Conservation (phyloP, 2,329 filamentous ascomycete species). For the Botrytis tulipae region DNA sequence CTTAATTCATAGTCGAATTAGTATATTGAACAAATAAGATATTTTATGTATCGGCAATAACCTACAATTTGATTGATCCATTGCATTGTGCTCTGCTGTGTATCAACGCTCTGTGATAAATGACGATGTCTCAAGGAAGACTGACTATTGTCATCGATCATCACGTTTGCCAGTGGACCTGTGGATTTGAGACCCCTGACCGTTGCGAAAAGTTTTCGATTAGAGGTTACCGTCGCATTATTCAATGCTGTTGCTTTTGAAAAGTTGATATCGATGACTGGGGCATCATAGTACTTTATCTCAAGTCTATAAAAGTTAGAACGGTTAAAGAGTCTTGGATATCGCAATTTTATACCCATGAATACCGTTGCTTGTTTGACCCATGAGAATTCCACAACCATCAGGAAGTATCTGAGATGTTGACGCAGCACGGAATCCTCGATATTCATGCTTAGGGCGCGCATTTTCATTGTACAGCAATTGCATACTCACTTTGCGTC, state of each 20-base stretch:
- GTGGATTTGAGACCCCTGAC: neutral
- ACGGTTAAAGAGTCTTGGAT: neutral
- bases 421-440: constrained; percentile 26
- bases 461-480: constrained; percentile 27
- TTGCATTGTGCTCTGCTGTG: constrained; percentile 8
- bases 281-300: neutral
- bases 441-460: constrained; percentile 25
- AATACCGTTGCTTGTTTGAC: neutral
- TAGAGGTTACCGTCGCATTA: neutral
- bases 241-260: neutral
- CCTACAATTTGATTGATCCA: constrained; percentile 19
- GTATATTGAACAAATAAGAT: neutral
- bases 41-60: neutral
- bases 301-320: constrained; percentile 6
- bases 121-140: neutral
- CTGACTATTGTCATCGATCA: neutral
- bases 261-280: neutral
- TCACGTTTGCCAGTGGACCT: neutral
- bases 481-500: constrained; percentile 24
- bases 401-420: constrained; percentile 21
- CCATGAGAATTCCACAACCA: constrained; percentile 12
- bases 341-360: neutral
- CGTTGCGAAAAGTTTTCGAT: neutral
- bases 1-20: neutral
- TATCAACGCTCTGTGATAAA: neutral